These are phyloP conservation scores for Lactifluus piperatus DNA, from an alignment of 768 basidiomycete species.

Conservation along the genomic window DNA sequence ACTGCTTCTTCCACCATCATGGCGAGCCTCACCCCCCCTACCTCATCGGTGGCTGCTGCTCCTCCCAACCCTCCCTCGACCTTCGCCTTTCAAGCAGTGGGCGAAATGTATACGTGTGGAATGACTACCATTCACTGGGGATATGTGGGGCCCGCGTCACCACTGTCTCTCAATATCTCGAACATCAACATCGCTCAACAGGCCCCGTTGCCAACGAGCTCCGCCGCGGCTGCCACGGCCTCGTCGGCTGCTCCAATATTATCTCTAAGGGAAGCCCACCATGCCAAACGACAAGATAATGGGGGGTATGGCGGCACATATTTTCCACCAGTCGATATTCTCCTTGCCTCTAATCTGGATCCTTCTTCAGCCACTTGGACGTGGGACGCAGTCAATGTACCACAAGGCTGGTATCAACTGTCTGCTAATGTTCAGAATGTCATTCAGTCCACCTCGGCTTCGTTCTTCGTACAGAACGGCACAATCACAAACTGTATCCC, in stretches of 20 bases:
- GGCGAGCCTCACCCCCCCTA: background rate
- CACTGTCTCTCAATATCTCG: constrained; percentile 32
- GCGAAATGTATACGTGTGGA: constrained; percentile 31
- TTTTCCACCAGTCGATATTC: constrained; percentile 18
- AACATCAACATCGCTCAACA: constrained; percentile 31
- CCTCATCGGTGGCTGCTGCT: background rate
- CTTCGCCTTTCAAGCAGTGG: constrained; percentile 1
- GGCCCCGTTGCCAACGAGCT: constrained; percentile 9
- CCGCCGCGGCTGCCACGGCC: no score
- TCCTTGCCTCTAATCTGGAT: constrained; percentile 27
- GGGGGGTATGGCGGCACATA: constrained; percentile 10
- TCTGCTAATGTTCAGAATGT: constrained; percentile 19
- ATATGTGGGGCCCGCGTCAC: constrained; percentile 19
- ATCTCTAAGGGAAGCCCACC: background rate
- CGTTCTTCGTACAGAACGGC: constrained; percentile 33
- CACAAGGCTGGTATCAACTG: constrained; percentile 41
- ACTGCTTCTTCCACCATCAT: background rate
- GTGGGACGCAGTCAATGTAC: constrained; percentile 41
- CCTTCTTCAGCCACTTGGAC: constrained; percentile 26
- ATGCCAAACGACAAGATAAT: constrained; percentile 1
- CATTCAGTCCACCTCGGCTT: constrained; percentile 21
- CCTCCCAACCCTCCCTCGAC: background rate
- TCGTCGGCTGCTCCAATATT: background rate
- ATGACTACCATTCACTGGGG: constrained; percentile 26
- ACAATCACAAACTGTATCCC: constrained; percentile 30